Percentiles rank a stretch among this genome's conserved stretches.
Evolutionary conservation across 768 basidiomycete genomes (phyloP).

Genomic region (Gloeostereum incarnatum): DNA sequence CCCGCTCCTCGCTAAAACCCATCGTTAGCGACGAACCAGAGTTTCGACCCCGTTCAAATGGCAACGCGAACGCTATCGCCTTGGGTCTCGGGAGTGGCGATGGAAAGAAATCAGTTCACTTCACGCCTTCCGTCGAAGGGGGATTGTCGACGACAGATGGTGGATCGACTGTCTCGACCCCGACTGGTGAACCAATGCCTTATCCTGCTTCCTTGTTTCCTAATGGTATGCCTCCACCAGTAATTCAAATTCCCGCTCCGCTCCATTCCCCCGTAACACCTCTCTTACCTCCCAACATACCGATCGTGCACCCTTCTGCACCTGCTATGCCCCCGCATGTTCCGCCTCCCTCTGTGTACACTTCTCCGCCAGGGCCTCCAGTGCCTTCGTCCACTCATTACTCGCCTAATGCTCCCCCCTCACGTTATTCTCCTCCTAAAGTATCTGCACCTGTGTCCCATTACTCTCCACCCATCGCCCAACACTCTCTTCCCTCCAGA

Average conservation of each 20-base stretch:
- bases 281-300: too few relatives aligned
- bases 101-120: constrained; percentile 35
- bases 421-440: constrained; percentile 14
- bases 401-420: constrained; percentile 1
- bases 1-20: too few relatives aligned
- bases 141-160: constrained; percentile 10
- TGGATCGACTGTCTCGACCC: neutral
- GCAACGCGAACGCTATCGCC: too few relatives aligned
- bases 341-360: constrained; percentile 3
- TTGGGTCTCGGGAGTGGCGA: too few relatives aligned
- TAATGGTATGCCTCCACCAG: too few relatives aligned
- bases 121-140: constrained; percentile 35
- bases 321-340: constrained; percentile 8
- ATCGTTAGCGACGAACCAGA: too few relatives aligned
- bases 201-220: neutral
- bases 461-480: constrained; percentile 9
- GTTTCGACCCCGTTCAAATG: too few relatives aligned
- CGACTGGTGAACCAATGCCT: neutral
- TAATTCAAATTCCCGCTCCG: too few relatives aligned
- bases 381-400: constrained; percentile 5
- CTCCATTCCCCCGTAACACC: too few relatives aligned
- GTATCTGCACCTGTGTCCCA: constrained; percentile 15
- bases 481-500: constrained; percentile 17
- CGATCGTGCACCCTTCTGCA: neutral
- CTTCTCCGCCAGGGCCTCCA: constrained; percentile 7